Base-by-base conservation (phyloP, 805 yeast genomes). In the Teunomyces atbi region DNA sequence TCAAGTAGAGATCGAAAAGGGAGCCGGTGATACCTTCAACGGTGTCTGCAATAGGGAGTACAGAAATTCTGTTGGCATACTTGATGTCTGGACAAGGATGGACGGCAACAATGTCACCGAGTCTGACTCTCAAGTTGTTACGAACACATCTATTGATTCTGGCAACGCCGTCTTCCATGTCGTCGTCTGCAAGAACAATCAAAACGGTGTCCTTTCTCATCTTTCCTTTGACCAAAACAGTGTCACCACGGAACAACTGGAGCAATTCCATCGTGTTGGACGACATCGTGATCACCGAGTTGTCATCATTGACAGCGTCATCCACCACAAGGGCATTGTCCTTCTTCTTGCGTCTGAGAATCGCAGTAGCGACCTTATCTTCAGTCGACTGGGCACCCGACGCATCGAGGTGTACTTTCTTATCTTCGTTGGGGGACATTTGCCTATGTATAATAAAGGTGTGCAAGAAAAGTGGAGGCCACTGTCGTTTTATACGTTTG, bases 1-100 rank as follows among this genome's bases (percentile, higher is more conserved):
- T 94, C 66, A 94, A 79, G 74, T 86, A 94, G 19, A 91, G 96
- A 62, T 94, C 99, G 58, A 94, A 94, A 57, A 94, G 75, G 7
- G 96, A 89, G 53, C 99, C 99, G 12, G 97, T 94, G 50, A 94
- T 78, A 52, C 99, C 99, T 73, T 94, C 99, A 55, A 94, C 92
- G 45, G 99, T 91, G 64, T 94, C 99, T 50, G 97, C 96, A 64
- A 94, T 88, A 47, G 99, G 99, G 69, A 94, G 76, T 40, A 92
- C 96, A 8, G 96, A 86, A 61, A 94, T 92, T 69, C 98, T 82
- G 52, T 88, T 77, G 58, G 99, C 98, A 63, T 91, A 94, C 73
- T 94, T 92, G 78, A 94, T 92, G 66, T 94, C 99, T 15, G 99
- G 97, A 66, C 97, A 92, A 41, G 99, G 94, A 65, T 89, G 96